Base-by-base conservation (phyloP, 345 rosid species). In the Bruguiera parviflora region DNA sequence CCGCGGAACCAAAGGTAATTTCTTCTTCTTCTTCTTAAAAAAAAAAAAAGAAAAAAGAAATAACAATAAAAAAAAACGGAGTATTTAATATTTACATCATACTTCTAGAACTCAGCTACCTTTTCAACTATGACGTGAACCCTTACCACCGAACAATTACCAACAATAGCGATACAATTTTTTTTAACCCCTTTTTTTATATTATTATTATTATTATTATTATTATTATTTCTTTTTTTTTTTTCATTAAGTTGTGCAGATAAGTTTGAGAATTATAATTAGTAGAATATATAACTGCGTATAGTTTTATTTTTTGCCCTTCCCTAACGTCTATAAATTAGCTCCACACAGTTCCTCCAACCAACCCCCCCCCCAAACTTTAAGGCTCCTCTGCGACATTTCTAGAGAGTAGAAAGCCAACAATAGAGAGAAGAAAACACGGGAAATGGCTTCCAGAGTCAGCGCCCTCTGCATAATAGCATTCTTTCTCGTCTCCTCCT, bases 391-490 rank as follows among this genome's bases (percentile, higher is more conserved):
- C 47, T 67, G 73, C 11, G 49, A 13, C 46, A 5, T 63, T 46
- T 46, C 59, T 39, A 28, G 32, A 64, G 21, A 64, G 35, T 21
- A 24, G 16, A 37, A 67, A 43, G 37, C 20, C 27, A 66, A 37
- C 16, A 9, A 29, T 8, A 9, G 5, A 31, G 20, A 0, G 52
- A 43, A 3, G 18, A 43, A 43, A 43, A 15, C 49, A 43, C 49
- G 4, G 49, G 58, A 27, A 21, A 80, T 80, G 84, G 20, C 66
- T 61, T 60, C 58, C 53, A 68, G 65, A 69, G 61, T 65, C 82
- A 31, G 61, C 77, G 22, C 64, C 55, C 6, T 65, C 32, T 71
- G 71, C 71, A 25, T 71, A 0, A 27, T 71, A 5, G 70, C 67
- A 60, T 43, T 75, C 27, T 65, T 82, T 25, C 31, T 74, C 60